A percentile compares a stretch with the other conserved stretches of the same genome.
Evolutionary conservation across 495 filamentous ascomycete species (phyloP).

Genomic region (Penicillium manginii): DNA sequence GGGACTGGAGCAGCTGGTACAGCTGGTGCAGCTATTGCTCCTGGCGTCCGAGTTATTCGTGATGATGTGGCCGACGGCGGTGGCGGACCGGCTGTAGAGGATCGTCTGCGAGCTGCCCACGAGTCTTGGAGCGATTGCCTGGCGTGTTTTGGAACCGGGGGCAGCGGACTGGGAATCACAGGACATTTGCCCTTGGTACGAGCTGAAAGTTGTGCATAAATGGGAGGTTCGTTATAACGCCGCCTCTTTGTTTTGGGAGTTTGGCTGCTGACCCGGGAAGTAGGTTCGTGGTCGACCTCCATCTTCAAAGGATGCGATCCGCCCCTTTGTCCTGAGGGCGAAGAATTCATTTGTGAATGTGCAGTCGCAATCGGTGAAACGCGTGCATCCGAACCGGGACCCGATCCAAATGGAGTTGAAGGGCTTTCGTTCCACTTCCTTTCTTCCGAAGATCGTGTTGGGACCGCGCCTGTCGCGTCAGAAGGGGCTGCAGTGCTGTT

Average conservation of each 20-base stretch:
- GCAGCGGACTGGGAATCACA: slow-evolving; percentile 40
- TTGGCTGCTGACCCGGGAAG: slow-evolving; percentile 24
- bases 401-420: slow-evolving; percentile 16
- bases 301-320: slow-evolving; percentile 29
- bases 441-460: slow-evolving; percentile 33
- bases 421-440: slow-evolving; percentile 33
- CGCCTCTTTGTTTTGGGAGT: slow-evolving; percentile 41
- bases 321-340: slow-evolving; percentile 26
- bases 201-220: slow-evolving; percentile 47
- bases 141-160: slow-evolving; percentile 41
- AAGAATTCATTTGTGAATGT: slow-evolving; percentile 36
- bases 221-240: slow-evolving; percentile 50
- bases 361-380: slow-evolving; percentile 23
- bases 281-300: slow-evolving; percentile 27
- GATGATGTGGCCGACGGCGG: slow-evolving; percentile 24
- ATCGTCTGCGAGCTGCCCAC: slow-evolving; percentile 34
- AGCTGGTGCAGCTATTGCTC: slow-evolving; percentile 16
- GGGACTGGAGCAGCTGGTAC: slow-evolving; percentile 15
- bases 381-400: slow-evolving; percentile 18
- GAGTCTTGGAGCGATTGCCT: slow-evolving; percentile 27
- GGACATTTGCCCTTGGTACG: slow-evolving; percentile 43
- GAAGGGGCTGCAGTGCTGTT: slow-evolving; percentile 28
- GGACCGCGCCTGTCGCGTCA: slow-evolving; percentile 14
- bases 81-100: slow-evolving; percentile 24
- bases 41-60: slow-evolving; percentile 24